These are phyloP conservation scores for Penstemon newberryi DNA, from an alignment of 257 asterid genomes.

Conservation along the genomic window DNA sequence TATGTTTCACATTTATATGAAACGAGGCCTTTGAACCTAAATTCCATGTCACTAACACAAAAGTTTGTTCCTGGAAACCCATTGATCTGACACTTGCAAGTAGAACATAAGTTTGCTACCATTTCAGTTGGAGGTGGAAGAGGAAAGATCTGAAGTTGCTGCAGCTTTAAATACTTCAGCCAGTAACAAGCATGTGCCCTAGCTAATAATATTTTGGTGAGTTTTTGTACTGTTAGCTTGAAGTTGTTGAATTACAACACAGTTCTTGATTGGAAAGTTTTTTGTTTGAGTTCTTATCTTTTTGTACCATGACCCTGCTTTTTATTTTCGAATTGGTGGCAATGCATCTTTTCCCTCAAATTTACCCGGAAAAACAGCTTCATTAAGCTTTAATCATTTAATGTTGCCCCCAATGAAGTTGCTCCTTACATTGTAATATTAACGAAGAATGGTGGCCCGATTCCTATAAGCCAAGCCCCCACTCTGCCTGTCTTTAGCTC, in stretches of 20 bases:
- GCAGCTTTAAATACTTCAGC: slow-evolving; percentile 27
- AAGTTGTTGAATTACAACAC: slow-evolving; percentile 13
- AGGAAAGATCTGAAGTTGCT: slow-evolving; percentile 41
- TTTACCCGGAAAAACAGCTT: slow-evolving; percentile 32
- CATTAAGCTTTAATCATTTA: slow-evolving; percentile 35
- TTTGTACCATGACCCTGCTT: slow-evolving; percentile 43
- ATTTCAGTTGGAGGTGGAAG: slow-evolving; percentile 26
- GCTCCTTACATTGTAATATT: slow-evolving; percentile 41
- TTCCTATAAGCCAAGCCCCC: slow-evolving; percentile 29
- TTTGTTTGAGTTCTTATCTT: slow-evolving; percentile 15
- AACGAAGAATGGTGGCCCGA: slow-evolving; percentile 39
- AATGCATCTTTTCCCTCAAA: slow-evolving; percentile 33
- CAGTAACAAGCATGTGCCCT: slow-evolving; percentile 31
- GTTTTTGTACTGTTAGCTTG: slow-evolving; percentile 10
- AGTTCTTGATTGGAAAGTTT: slow-evolving; percentile 1
- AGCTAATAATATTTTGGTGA: slow-evolving; percentile 46
- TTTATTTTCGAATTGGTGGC: slow-evolving; percentile 37
- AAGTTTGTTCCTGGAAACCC: slow-evolving; percentile 30
- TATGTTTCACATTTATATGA: slow-evolving; percentile 31
- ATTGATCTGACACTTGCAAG: slow-evolving; percentile 29
- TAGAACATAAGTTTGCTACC: slow-evolving; percentile 27
- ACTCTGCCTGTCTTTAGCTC: slow-evolving; percentile 38
- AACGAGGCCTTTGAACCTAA: slow-evolving; percentile 29
- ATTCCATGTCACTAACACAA: slow-evolving; percentile 30
- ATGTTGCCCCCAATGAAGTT: slow-evolving; percentile 38